phyloP scores from a whole-genome alignment of 345 rosid species.

The Alliaria petiolata region DNA sequence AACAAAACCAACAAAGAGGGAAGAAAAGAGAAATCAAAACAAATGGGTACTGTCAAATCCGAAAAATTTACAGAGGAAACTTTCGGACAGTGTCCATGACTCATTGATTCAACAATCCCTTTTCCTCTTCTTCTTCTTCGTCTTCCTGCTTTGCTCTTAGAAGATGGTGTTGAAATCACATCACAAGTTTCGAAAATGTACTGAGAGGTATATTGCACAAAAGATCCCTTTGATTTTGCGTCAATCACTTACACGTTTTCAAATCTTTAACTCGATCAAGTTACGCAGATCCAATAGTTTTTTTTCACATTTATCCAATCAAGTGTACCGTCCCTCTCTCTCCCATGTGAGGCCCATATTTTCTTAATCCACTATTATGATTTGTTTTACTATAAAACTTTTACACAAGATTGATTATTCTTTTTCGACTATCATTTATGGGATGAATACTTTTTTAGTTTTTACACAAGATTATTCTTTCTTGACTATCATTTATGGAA shows the following conservation, averaged over 20 bases:
- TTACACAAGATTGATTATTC: neutral
- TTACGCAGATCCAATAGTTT: neutral
- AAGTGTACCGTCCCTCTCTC: neutral
- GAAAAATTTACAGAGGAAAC: slow-evolving; percentile 21
- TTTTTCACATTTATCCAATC: neutral
- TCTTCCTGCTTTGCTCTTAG: neutral
- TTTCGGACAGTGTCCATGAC: slow-evolving; percentile 20
- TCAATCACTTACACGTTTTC: neutral
- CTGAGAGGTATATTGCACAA: too few species aligned
- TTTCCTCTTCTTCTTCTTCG: neutral
- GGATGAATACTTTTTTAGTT: too few species aligned
- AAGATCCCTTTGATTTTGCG: neutral
- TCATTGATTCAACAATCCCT: neutral
- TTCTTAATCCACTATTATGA: neutral
- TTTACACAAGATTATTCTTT: too few species aligned
- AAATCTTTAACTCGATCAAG: neutral
- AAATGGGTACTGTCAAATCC: neutral
- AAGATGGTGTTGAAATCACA: neutral
- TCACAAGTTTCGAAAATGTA: neutral
- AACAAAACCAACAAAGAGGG: neutral
- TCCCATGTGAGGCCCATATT: neutral
- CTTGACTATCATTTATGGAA: too few species aligned
- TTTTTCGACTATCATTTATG: neutral
- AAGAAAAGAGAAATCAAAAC: neutral
- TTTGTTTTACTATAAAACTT: neutral